phyloP scores from a whole-genome alignment of 352 stramenopile genomes.

The Elongisporangium prolatum region DNA sequence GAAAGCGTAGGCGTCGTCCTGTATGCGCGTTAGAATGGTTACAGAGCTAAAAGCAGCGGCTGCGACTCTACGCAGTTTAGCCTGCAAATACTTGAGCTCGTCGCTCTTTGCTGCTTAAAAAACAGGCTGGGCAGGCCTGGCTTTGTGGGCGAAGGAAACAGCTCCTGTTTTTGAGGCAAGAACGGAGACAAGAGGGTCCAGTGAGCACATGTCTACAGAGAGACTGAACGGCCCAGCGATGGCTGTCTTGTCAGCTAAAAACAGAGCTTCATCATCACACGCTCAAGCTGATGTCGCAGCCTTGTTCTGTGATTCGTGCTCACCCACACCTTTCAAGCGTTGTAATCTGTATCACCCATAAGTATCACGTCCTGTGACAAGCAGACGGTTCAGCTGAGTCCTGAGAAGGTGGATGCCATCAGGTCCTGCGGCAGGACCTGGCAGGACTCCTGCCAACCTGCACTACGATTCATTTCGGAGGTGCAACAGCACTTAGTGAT shows the following conservation, averaged over 20 bases:
- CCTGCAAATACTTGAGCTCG: neutral
- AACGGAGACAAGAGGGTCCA: neutral
- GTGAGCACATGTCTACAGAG: neutral
- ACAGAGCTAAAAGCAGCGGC: neutral
- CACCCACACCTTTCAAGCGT: neutral
- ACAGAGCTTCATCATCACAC: neutral
- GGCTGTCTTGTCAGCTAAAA: neutral
- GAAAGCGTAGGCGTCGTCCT: neutral
- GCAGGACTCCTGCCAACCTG: neutral
- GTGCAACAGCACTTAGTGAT: neutral
- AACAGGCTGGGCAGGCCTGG: neutral
- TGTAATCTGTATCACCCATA: neutral
- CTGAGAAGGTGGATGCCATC: neutral
- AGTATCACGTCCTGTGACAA: neutral
- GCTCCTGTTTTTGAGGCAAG: neutral
- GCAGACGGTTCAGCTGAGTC: neutral
- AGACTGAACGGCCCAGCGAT: neutral
- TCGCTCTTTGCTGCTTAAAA: neutral
- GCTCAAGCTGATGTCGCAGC: neutral
- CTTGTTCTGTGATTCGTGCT: neutral
- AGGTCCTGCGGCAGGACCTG: too few species aligned
- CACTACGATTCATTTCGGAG: neutral
- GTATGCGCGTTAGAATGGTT: neutral
- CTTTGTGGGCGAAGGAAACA: neutral
- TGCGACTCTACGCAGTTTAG: neutral